Evolutionary conservation across 257 asterid species (phyloP).

Genomic region (Lycium ferocissimum): DNA sequence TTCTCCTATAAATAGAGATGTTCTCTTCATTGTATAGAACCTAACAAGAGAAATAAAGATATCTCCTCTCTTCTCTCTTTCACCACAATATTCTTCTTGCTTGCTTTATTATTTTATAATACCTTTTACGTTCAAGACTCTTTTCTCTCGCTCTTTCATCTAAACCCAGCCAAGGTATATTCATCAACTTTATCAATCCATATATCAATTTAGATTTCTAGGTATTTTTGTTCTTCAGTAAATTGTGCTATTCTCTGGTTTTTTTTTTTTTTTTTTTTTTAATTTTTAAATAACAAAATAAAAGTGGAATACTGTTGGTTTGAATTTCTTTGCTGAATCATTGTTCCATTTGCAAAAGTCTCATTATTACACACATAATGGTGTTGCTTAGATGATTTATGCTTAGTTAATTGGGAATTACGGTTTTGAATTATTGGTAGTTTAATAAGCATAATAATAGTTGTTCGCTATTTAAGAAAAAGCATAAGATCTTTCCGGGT

Average conservation of each 20-base stretch:
- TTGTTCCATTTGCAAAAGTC: background rate
- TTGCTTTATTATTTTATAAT: too few species aligned
- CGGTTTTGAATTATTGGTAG: background rate
- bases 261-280: too few species aligned
- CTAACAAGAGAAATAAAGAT: too few species aligned
- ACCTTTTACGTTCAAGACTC: too few species aligned
- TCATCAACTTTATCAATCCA: background rate
- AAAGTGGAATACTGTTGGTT: background rate
- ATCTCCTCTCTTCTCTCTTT: too few species aligned
- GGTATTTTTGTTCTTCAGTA: background rate
- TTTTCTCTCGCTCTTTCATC: background rate
- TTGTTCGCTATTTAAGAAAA: too few species aligned
- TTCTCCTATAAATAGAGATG: too few species aligned
- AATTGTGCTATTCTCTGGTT: background rate
- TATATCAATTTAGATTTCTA: background rate
- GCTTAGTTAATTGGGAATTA: background rate
- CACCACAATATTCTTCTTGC: too few species aligned
- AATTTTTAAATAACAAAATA: too few species aligned
- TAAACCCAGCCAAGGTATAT: background rate
- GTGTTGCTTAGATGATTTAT: background rate
- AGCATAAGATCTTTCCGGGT: too few species aligned
- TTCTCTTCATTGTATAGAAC: too few species aligned
- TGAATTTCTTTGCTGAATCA: background rate
- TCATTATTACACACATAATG: background rate
- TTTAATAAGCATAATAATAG: too few species aligned